phyloP scores from a whole-genome alignment of 495 filamentous ascomycete species.

The Hypoxylon fuscum region DNA sequence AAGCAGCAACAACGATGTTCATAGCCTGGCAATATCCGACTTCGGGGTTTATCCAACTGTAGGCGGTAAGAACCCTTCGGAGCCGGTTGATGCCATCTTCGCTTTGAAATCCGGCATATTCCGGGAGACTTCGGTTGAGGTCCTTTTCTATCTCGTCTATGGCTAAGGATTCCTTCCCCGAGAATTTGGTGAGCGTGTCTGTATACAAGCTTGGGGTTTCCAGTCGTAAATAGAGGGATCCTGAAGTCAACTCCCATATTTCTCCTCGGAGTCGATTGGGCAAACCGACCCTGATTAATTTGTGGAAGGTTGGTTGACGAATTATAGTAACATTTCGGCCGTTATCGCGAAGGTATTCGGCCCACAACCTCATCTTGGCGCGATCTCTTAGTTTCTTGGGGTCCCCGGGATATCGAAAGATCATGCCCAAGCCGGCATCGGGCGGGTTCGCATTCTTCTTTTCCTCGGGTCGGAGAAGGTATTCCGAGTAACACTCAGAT shows the following conservation, averaged over 20 bases:
- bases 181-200: conserved; percentile 83
- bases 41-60: conserved; percentile 94
- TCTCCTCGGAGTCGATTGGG: conserved; percentile 94
- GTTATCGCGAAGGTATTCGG: conserved; percentile 95
- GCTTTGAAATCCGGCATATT: conserved; percentile 97
- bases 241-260: conserved; percentile 94
- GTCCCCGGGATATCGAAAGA: conserved; percentile 96
- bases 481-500: conserved; percentile 90
- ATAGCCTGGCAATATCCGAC: conserved; percentile 99
- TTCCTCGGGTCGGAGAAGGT: conserved; percentile 72
- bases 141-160: conserved; percentile 99
- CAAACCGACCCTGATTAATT: conserved; percentile 92
- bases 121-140: conserved; percentile 91
- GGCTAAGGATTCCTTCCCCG: conserved; percentile 85
- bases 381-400: conserved; percentile 92
- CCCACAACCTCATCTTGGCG: conserved; percentile 97
- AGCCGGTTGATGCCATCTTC: conserved; percentile 93
- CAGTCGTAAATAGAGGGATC: conserved; percentile 85
- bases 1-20: conserved; percentile 97
- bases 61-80: conserved; percentile 89
- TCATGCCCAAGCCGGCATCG: conserved; percentile 90
- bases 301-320: conserved; percentile 96
- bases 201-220: conserved; percentile 83
- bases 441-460: conserved; percentile 71
- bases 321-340: conserved; percentile 91